These are phyloP conservation scores for Pelargonium australe DNA, from an alignment of 441 rosid genomes.

Conservation along the genomic window DNA sequence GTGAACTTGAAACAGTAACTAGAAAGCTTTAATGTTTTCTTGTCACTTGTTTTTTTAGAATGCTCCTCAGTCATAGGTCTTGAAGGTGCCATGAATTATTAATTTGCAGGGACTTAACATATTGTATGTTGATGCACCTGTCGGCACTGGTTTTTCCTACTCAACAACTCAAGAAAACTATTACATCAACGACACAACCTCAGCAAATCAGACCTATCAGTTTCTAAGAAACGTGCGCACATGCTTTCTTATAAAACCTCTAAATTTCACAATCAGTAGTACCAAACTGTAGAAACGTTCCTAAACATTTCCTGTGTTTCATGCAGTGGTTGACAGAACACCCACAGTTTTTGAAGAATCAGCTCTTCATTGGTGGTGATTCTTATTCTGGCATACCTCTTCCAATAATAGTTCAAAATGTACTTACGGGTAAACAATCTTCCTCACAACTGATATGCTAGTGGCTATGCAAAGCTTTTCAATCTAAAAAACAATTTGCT, in stretches of 20 bases:
- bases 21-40: neutral
- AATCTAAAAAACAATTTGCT: neutral
- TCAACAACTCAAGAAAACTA: constrained; percentile 26
- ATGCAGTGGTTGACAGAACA: constrained; percentile 62
- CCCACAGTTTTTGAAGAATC: constrained; percentile 41
- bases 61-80: neutral
- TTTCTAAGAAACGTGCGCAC: constrained; percentile 26
- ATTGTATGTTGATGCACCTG: constrained; percentile 32
- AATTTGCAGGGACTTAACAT: constrained; percentile 25
- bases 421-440: neutral
- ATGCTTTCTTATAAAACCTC: neutral
- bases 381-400: constrained; percentile 41
- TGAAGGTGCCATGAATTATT: neutral
- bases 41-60: neutral
- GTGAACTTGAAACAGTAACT: neutral
- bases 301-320: neutral
- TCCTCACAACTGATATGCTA: neutral
- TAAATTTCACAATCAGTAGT: neutral
- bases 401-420: constrained; percentile 13
- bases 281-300: neutral
- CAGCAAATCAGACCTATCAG: constrained; percentile 18
- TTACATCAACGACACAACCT: constrained; percentile 20
- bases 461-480: neutral
- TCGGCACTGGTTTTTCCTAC: constrained; percentile 37
- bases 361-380: constrained; percentile 59